A percentile compares a stretch with the other conserved stretches of the same genome.
Conservation (phyloP, 2,329 filamentous ascomycete genomes). For the Penicillium aurantiogriseum region DNA sequence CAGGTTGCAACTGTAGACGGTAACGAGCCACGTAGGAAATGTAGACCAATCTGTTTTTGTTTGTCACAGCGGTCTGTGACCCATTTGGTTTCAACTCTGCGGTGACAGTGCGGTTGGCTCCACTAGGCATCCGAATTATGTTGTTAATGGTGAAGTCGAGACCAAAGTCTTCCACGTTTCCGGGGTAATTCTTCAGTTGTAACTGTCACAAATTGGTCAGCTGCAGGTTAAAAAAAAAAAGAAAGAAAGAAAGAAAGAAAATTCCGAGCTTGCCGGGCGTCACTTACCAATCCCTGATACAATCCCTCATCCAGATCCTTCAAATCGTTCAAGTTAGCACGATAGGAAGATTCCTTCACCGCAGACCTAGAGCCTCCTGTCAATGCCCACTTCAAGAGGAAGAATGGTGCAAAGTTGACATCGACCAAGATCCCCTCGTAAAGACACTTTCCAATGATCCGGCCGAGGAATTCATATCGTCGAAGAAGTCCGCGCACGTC, state of each 20-base stretch:
- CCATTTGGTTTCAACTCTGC: slow-evolving; percentile 75
- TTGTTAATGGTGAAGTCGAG: slow-evolving; percentile 91
- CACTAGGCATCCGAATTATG: slow-evolving; percentile 54
- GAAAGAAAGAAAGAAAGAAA: neutral
- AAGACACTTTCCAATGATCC: slow-evolving; percentile 91
- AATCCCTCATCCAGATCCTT: slow-evolving; percentile 86
- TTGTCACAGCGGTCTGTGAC: slow-evolving; percentile 75
- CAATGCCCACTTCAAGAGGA: slow-evolving; percentile 90
- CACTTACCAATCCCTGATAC: slow-evolving; percentile 73
- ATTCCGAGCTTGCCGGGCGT: neutral
- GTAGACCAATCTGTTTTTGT: slow-evolving; percentile 90
- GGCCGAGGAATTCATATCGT: slow-evolving; percentile 86
- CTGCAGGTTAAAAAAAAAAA: neutral
- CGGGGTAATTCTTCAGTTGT: slow-evolving; percentile 78
- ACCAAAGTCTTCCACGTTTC: slow-evolving; percentile 74
- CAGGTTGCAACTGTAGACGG: slow-evolving; percentile 76
- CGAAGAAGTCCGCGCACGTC: slow-evolving; percentile 62
- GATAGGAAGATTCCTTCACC: slow-evolving; percentile 69
- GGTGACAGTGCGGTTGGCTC: slow-evolving; percentile 61
- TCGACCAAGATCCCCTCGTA: slow-evolving; percentile 97
- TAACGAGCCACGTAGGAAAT: slow-evolving; percentile 89
- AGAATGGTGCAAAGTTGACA: slow-evolving; percentile 90
- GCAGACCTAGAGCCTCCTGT: slow-evolving; percentile 63
- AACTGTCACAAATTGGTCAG: slow-evolving; percentile 30
- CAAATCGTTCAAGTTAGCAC: slow-evolving; percentile 91